phyloP scores from a whole-genome alignment of 192 early-diverging fungal species.

The Chytriomyces hyalinus region DNA sequence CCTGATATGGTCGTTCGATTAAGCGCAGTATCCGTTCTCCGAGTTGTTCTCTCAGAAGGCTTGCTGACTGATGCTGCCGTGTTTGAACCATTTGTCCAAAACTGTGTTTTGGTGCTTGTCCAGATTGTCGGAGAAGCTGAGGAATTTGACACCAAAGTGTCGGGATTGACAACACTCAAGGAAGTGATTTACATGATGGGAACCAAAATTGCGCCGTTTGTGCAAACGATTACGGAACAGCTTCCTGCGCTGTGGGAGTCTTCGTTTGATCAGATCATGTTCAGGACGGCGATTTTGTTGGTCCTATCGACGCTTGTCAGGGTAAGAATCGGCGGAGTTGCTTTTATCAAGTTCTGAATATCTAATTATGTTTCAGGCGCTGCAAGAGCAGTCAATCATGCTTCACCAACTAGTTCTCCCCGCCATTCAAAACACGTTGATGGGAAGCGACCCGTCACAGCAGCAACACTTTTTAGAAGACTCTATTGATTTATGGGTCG shows the following conservation, averaged over 20 bases:
- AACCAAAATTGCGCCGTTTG: slow-evolving; percentile 69
- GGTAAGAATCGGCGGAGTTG: slow-evolving; percentile 50
- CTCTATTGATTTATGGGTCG: slow-evolving; percentile 87
- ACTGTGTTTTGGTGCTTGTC: slow-evolving; percentile 62
- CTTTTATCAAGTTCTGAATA: slow-evolving; percentile 11
- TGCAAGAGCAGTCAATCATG: slow-evolving; percentile 71
- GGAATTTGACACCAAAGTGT: slow-evolving; percentile 78
- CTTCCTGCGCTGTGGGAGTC: slow-evolving; percentile 83
- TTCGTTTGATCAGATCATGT: slow-evolving; percentile 76
- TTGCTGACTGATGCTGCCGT: slow-evolving; percentile 74
- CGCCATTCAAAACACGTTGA: slow-evolving; percentile 77
- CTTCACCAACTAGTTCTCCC: slow-evolving; percentile 78
- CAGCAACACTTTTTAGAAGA: slow-evolving; percentile 78
- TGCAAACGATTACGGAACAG: slow-evolving; percentile 71
- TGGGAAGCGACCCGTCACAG: slow-evolving; percentile 52
- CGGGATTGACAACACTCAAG: slow-evolving; percentile 74
- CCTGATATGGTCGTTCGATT: slow-evolving; percentile 79
- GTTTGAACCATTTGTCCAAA: slow-evolving; percentile 73
- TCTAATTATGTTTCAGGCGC: slow-evolving; percentile 47
- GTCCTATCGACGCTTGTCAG: slow-evolving; percentile 72
- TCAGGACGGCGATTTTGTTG: slow-evolving; percentile 77
- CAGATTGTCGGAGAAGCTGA: slow-evolving; percentile 67
- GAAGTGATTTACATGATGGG: slow-evolving; percentile 81
- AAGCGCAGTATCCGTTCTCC: slow-evolving; percentile 70
- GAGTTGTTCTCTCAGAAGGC: slow-evolving; percentile 73